A percentile compares a stretch with the other conserved stretches of the same genome.
Conservation (phyloP, 306 rosid species). For the Cucurbita pepo region DNA sequence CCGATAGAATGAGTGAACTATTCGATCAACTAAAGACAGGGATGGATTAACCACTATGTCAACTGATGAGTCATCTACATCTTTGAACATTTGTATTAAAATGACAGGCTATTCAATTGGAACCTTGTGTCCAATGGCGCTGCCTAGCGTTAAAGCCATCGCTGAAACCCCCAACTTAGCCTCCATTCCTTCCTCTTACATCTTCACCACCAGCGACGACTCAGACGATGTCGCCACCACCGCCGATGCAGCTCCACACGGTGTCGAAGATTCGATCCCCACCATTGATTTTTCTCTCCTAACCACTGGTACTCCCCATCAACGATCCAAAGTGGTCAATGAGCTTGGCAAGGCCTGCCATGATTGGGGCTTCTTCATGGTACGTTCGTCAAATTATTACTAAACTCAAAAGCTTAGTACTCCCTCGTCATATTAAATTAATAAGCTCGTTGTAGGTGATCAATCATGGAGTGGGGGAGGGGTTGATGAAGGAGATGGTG, state of each 20-base stretch:
- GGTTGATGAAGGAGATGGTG: conserved; percentile 16
- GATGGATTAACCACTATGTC: too few relatives aligned
- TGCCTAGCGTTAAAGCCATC: conserved; percentile 14
- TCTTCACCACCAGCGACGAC: not conserved
- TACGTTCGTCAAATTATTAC: not conserved
- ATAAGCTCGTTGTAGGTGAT: conserved; percentile 11
- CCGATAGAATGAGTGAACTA: too few relatives aligned
- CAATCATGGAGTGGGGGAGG: conserved; percentile 35
- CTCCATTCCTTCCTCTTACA: conserved; percentile 17
- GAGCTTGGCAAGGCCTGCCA: conserved; percentile 32
- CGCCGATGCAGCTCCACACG: not conserved
- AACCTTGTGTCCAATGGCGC: not conserved
- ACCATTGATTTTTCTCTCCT: conserved; percentile 29
- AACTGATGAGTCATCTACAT: not conserved
- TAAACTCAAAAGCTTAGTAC: too few relatives aligned
- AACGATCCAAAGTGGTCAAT: conserved; percentile 18
- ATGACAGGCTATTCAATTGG: not conserved
- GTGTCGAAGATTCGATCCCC: conserved; percentile 16
- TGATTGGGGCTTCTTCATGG: conserved; percentile 43
- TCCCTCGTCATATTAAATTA: too few relatives aligned
- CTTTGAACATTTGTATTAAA: not conserved
- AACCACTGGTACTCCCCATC: conserved; percentile 4
- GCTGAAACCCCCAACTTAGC: conserved; percentile 14
- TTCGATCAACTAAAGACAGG: too few relatives aligned
- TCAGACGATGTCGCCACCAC: not conserved